Base-by-base conservation (phyloP, 805 yeast species). In the Cyberlindnera xishuangbannaensis region DNA sequence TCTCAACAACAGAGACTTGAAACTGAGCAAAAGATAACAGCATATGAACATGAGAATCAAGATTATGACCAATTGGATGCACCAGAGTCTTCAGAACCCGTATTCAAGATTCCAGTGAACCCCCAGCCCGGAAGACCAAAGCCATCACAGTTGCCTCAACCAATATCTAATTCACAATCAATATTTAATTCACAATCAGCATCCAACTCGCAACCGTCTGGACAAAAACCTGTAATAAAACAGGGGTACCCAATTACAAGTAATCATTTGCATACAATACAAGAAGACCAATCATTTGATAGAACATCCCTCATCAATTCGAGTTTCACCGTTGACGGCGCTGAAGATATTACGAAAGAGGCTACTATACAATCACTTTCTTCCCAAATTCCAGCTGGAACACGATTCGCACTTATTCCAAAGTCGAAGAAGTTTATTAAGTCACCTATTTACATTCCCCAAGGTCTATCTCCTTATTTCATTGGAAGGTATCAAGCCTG, bases 401-500 rank as follows among this genome's bases (percentile, higher is more conserved):
- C 80, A 3, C 81, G 82, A 56, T 61, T 84, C 32, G 65, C 78
- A 2, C 61, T 87, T 27, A 58, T 59, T 9, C 79, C 88, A 2
- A 43, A 67, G 16, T 50, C 63, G 0, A 64, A 64, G 4, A 73
- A 80, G 34, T 58, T 67, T 6, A 55, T 67, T 34, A 53, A 58
- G 34, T 59, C 63, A 10, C 70, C 73, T 3, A 65, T 84, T 6
- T 62, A 65, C 37, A 64, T 87, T n/a, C 70, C 76, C 21, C 87
- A 81, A 49, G 83, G 84, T 18, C 66, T 69, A 14, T 76, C 73
- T 29, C 75, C 77, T 7, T 79, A 76, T 53, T 67, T 78, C 36
- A 69, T 90, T 34, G 97, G 98, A 2, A 64, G 97, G 22, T 70
- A 73, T 15, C 73, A 67, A 15, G 72, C 67, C 3, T 72, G 83